Evolutionary conservation across 1,139 yeast species (phyloP), one percentile per base, ranked within the genome.

Genomic region (Protomyces inouyei): DNA sequence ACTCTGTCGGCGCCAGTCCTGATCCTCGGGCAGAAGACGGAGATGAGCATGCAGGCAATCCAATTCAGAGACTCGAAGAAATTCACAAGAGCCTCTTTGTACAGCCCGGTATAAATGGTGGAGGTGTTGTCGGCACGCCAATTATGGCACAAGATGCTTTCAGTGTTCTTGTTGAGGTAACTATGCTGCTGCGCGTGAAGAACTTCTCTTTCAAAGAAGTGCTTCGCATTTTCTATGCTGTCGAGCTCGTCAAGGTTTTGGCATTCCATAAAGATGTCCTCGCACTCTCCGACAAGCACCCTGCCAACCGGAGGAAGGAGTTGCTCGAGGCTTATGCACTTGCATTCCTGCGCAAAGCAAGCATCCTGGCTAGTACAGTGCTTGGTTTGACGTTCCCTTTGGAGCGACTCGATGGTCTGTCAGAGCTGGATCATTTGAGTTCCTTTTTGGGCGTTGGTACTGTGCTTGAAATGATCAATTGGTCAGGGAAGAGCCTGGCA

Each of bases 271-370:
- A 38, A 14, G 43, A 16, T 5, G 8, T 14, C 43, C n/a, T 14
- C 18, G 16, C 16, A 2, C 18, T 14, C 43, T 38, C 43, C 18
- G 16, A 14, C 14, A 37, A 53, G 35, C 43, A 32, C 10, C 28
- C 55, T 8, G 32, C 32, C 18, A n/a, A 12, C 43, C 38, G 40
- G 28, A 14, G 12, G 14, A 40, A n/a, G 40, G 55, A 14, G 65
- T n/a, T 51, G 51, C 0, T 79, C 87, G 82, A 82, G 16, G 84
- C 84, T 71, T 75, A 85, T 0, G 74, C 81, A 5, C 82, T 88
- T 0, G 90, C 92, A 16, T 88, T 87, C 69, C 76, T 89, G 68
- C 80, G 97, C 69, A 82, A 85, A 69, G 79, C 84, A 5, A 82
- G 89, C 1, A 82, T 90, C 3, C 83, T 82, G 69, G 79, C 85